phyloP scores from a whole-genome alignment of 2,329 filamentous ascomycete genomes.

The Dryadomyces quercus-mongolicae region DNA sequence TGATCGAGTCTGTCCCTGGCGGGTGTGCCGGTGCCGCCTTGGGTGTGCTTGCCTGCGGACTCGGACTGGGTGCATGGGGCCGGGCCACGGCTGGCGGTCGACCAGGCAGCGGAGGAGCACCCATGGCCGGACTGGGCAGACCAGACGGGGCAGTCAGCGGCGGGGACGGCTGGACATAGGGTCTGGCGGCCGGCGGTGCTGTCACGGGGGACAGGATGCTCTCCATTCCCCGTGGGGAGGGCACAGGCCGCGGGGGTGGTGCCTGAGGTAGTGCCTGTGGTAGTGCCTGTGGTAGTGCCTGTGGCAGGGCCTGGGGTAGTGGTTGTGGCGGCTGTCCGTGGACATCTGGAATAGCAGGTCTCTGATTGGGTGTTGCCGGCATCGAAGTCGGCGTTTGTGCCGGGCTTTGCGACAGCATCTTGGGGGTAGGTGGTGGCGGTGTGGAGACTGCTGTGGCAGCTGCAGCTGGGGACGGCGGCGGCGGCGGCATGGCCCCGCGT shows the following conservation, averaged over 20 bases:
- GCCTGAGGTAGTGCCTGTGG: neutral
- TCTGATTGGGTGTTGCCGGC: neutral
- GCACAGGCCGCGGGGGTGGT: slow-evolving; percentile 10
- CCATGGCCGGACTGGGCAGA: neutral
- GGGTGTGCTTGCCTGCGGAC: slow-evolving; percentile 16
- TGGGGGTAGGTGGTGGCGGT: slow-evolving; percentile 26
- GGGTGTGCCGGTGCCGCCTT: slow-evolving; percentile 10
- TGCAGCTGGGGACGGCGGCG: neutral
- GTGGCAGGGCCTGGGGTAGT: neutral
- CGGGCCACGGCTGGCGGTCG: neutral
- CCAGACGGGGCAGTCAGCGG: slow-evolving; percentile 5
- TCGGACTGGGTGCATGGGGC: slow-evolving; percentile 13
- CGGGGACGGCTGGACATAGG: neutral
- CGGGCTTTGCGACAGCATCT: slow-evolving; percentile 12
- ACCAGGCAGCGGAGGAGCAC: neutral
- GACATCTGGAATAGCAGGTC: neutral
- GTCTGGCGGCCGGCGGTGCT: neutral
- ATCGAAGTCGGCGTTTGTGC: slow-evolving; percentile 9
- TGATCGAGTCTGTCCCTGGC: slow-evolving; percentile 56
- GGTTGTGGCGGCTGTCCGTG: neutral
- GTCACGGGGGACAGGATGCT: slow-evolving; percentile 14
- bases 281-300: neutral
- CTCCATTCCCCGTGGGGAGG: slow-evolving; percentile 19
- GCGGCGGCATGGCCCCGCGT: slow-evolving; percentile 46
- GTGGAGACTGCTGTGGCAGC: neutral